Evolutionary conservation across 2,329 filamentous ascomycete species (phyloP).

Genomic region (Aspergillus arachidicola): DNA sequence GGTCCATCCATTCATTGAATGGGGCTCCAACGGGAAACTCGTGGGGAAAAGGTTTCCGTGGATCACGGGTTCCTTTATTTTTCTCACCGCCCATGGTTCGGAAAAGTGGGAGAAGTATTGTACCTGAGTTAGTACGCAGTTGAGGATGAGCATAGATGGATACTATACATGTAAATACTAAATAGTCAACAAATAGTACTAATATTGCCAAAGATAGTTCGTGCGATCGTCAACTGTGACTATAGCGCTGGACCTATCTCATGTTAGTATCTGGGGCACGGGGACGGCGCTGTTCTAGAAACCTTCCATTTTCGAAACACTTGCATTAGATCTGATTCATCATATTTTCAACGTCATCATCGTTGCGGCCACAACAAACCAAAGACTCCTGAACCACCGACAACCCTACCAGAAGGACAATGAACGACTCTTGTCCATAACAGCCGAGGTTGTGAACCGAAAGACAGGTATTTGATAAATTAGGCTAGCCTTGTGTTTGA

Average conservation of each 20-base stretch:
- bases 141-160: neutral
- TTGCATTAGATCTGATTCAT: neutral
- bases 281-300: neutral
- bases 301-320: neutral
- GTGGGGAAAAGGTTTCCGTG: neutral
- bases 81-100: neutral
- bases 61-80: neutral
- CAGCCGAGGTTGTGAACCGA: neutral
- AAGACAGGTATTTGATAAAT: neutral
- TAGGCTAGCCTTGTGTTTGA: neutral
- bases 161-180: neutral
- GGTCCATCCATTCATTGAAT: neutral
- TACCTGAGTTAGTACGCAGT: neutral
- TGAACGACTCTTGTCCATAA: neutral
- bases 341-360: neutral
- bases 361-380: too few species aligned
- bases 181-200: neutral
- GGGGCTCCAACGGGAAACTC: neutral
- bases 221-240: neutral
- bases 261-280: neutral
- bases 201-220: neutral
- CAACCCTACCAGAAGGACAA: neutral
- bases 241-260: neutral
- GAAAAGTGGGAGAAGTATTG: neutral
- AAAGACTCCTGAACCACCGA: neutral